Base-by-base conservation (phyloP, 192 early-diverging fungal genomes). In the Paraglomus brasilianum region DNA sequence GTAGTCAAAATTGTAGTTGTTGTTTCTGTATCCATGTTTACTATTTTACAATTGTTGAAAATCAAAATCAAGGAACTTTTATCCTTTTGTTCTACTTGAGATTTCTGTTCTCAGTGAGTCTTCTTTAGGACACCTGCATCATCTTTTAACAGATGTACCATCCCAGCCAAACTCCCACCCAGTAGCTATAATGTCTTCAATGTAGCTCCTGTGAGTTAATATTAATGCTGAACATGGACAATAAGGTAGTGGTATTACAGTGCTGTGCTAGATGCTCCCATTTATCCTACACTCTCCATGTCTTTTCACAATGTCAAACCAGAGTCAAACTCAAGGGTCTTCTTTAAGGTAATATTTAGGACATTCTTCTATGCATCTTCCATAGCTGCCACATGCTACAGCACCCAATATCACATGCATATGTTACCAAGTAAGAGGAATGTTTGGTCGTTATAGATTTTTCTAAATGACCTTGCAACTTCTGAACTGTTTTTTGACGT, bases 121-220 rank as follows among this genome's bases (percentile, higher is more conserved):
- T 82, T 85, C 82, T 85, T 87, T 87, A 87, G 85, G 85, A 84
- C 86, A 87, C 86, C 86, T 87, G 86, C 85, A 81, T 87, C 85
- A 87, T 87, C 74, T 78, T 87, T 87, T 87, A 87, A 85, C 86
- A 87, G 86, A 87, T 87, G 86, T 87, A 84, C 86, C 83, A 83
- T 85, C 85, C 85, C 83, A 86, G 84, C 85, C 85, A 86, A 86
- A 86, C 85, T 86, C 85, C 85, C 85, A 82, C 86, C 82, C 80
- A 83, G 85, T n/a, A n/a, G n/a, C n/a, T n/a, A 86, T 81, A 86
- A 85, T 86, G 85, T 86, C 85, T 72, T 77, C 75, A 81, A 85
- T 80, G 78, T 77, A 67, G 30, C 21, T 38, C 56, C 56, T 38
- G 24, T 58, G 24, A 4, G 39, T 43, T 74, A 74, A 72, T 77